Base-by-base conservation (phyloP, 78 protist species). In the Diacronema lutheri region DNA sequence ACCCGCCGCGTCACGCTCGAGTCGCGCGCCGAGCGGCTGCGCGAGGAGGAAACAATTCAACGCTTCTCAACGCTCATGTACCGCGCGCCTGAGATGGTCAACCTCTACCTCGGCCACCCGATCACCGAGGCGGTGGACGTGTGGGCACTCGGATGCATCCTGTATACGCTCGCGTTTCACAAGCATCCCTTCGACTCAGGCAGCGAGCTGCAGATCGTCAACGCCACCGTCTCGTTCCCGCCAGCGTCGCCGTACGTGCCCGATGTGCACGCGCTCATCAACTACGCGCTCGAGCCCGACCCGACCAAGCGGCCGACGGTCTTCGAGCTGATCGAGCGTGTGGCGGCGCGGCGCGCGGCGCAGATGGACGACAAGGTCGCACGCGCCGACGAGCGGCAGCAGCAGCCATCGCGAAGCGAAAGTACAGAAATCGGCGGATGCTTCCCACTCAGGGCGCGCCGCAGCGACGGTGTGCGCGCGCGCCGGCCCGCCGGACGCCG, bases 31-130 rank as follows among this genome's bases (percentile, higher is more conserved):
- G 66, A 21, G 66, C 26, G 26, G 9, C 35, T 29, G 29, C 13
- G 13, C 35, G 66, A 61, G 66, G 66, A 61, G 33, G 66, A 61
- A 35, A n/a, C 10, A n/a, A 61, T 61, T 1, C 35, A 29, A 10
- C 29, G 33, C 35, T 29, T 10, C 66, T 61, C 82, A 2, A 76
- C 82, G n/a, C 35, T 76, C 26, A 37, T 57, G 44, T 81, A 81
- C 58, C 85, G 61, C 72, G 85, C 85, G 26, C 85, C 85, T 35
- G 85, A 81, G 73, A 26, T 81, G 68, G n/a, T 10, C 72, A 69
- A 81, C 62, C 73, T 81, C 29, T 64, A 61, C 73, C 11, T 16
- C 35, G 69, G 40, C 26, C 57, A 19, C 19, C 16, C 4, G 26
- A 20, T 81, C 37, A 14, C 69, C 57, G 33, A 9, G 73, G 1